phyloP scores from a whole-genome alignment of 2,329 filamentous ascomycete species.

The Colletotrichum sidae region DNA sequence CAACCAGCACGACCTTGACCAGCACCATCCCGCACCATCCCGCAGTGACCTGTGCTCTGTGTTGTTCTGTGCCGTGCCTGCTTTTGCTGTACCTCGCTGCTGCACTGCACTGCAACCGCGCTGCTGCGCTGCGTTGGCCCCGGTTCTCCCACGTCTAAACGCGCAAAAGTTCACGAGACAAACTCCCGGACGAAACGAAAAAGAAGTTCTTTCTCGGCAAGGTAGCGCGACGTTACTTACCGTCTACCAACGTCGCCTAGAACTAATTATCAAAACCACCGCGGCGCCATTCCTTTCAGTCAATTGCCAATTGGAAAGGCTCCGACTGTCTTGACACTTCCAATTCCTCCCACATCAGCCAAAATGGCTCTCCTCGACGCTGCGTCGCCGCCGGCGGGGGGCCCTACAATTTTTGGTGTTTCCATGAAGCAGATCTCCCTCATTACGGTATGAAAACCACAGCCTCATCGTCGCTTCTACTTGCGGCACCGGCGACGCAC shows the following conservation, averaged over 20 bases:
- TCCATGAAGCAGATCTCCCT: conserved; percentile 77
- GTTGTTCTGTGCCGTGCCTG: too few relatives aligned
- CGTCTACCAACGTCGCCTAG: not conserved
- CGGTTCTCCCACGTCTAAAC: conserved; percentile 1
- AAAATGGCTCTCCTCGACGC: conserved; percentile 57
- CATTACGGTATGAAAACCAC: conserved; percentile 40
- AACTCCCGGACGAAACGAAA: conserved; percentile 20
- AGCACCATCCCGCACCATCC: conserved; percentile 1
- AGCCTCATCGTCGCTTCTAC: not conserved
- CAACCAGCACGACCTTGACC: not conserved
- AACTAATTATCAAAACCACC: conserved; percentile 1
- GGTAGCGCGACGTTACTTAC: not conserved
- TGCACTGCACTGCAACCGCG: too few relatives aligned
- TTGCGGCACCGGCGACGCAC: not conserved
- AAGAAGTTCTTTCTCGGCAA: not conserved
- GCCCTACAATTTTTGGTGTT: conserved; percentile 66
- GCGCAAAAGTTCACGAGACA: conserved; percentile 28
- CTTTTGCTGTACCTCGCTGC: too few relatives aligned
- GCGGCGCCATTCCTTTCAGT: not conserved
- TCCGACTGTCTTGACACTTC: conserved; percentile 8
- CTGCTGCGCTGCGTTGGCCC: too few relatives aligned
- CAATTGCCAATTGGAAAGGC: conserved; percentile 8
- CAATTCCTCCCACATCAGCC: conserved; percentile 24
- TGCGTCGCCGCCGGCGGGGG: conserved; percentile 50
- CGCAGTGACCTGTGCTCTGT: not conserved